Base-by-base conservation (phyloP, 2,329 filamentous ascomycete species). In the Piedraia hortae region DNA sequence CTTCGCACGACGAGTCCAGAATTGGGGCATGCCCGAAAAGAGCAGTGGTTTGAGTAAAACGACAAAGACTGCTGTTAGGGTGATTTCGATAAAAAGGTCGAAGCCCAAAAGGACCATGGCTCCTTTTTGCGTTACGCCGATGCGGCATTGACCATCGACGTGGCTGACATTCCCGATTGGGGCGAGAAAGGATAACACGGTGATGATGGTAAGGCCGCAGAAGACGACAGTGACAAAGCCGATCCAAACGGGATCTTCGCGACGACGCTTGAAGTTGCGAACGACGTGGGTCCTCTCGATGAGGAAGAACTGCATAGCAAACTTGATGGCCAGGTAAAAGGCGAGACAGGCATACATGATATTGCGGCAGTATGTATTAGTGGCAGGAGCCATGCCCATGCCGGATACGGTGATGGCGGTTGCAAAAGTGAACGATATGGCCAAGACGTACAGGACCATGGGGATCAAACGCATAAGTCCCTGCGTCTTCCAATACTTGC, bases 231-330 rank as follows among this genome's bases (percentile, higher is more conserved):
- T 21, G 20, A 42, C 41, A 12, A 40, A 38, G 5, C 24, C 6
- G 1, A 46, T 17, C 42, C 43, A 51, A 8, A 48, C 24, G 24
- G 34, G 35, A 22, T 49, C 45, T 7, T 33, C 30, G 4, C 26
- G 21, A 10, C 47, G 35, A 2, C 35, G 26, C 16, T 35, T 31
- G 25, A 41, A 39, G 4, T 39, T 33, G 16, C 46, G 37, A 9
- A 50, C 30, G 4, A 39, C 37, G 26, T 50, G 46, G 6, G 40
- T 38, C 12, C 48, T 35, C 26, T 51, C 48, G 12, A 50, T 37
- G 1, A 51, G 37, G 25, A 50, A 50, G 4, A 48, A 27, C 24
- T 50, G 48, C 27, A 44, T 36, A 11, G 34, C 23, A 3, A 41
- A 25, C 20, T 48, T 47, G 23, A 33, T 38, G 5, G 28, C 29